A percentile compares a stretch with the other conserved stretches of the same genome.
phyloP scores from a whole-genome alignment of 257 asterid species.

The Eustoma russellianum region DNA sequence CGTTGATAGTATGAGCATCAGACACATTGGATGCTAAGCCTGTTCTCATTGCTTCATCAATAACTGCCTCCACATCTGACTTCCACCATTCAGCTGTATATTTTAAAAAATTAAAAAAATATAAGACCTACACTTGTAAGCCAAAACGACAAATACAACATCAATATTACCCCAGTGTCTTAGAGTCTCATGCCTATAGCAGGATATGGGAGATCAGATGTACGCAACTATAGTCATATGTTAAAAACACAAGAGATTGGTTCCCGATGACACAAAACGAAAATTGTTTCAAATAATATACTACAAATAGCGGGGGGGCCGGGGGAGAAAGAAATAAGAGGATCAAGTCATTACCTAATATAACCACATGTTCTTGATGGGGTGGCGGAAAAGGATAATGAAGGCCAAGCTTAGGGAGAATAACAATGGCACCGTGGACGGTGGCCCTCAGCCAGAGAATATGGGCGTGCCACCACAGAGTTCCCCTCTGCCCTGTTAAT shows the following conservation, averaged over 20 bases:
- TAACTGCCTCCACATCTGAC: slow-evolving; percentile 57
- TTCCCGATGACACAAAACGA: too few species aligned
- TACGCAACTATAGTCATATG: too few species aligned
- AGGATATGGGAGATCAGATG: too few species aligned
- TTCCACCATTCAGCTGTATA: slow-evolving; percentile 90
- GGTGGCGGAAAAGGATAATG: slow-evolving; percentile 32
- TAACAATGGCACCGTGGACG: slow-evolving; percentile 28
- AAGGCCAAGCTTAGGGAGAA: slow-evolving; percentile 20
- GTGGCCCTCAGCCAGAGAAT: slow-evolving; percentile 41
- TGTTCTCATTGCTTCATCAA: slow-evolving; percentile 36
- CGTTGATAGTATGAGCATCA: slow-evolving; percentile 72
- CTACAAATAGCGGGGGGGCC: too few species aligned
- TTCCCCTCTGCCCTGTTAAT: slow-evolving; percentile 27
- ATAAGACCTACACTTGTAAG: background rate
- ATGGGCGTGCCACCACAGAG: slow-evolving; percentile 38
- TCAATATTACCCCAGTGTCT: too few species aligned
- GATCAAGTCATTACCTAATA: slow-evolving; percentile 19
- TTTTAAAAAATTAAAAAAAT: background rate
- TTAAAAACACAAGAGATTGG: too few species aligned
- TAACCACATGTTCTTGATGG: slow-evolving; percentile 17
- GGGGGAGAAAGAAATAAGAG: too few species aligned
- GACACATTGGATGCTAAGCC: slow-evolving; percentile 67
- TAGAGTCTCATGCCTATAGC: too few species aligned
- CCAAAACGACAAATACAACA: too few species aligned
- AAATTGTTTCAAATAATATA: too few species aligned